These are phyloP conservation scores for Physcomitrium patens DNA, from an alignment of 225 moss, liverwort and hornwort genomes.

Conservation along the genomic window DNA sequence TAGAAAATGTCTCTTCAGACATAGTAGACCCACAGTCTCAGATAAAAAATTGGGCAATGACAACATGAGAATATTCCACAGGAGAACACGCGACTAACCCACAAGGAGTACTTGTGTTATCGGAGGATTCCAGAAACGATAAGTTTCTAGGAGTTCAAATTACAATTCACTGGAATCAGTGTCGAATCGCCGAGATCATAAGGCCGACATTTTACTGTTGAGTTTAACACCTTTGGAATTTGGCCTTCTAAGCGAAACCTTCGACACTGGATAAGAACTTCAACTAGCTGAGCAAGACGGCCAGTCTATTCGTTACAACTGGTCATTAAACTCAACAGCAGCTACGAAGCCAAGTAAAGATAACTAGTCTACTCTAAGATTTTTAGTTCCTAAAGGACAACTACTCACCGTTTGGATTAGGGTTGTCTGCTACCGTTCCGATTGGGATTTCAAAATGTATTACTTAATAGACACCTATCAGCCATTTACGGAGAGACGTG, in stretches of 20 bases:
- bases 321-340: slow-evolving; percentile 15
- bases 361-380: slow-evolving; percentile 1
- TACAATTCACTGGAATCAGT: not conserved
- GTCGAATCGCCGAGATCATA: not conserved
- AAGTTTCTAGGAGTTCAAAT: not conserved
- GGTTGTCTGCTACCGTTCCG: not conserved
- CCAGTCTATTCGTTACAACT: not conserved
- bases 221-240: not conserved
- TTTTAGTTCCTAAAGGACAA: not conserved
- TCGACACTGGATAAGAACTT: slow-evolving; percentile 4
- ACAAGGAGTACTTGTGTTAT: not conserved
- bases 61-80: no score
- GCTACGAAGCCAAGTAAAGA: not conserved
- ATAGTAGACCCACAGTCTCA: no score
- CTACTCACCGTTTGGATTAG: not conserved
- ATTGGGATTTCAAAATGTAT: not conserved
- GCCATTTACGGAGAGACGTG: slow-evolving; percentile 50
- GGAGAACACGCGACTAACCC: no score
- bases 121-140: not conserved
- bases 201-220: not conserved
- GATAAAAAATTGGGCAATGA: no score
- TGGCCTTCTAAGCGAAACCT: not conserved
- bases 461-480: slow-evolving; percentile 9
- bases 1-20: no score
- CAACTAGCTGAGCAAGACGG: not conserved